These are phyloP conservation scores for Penstemon davidsonii DNA, from an alignment of 257 asterid genomes.

Conservation along the genomic window DNA sequence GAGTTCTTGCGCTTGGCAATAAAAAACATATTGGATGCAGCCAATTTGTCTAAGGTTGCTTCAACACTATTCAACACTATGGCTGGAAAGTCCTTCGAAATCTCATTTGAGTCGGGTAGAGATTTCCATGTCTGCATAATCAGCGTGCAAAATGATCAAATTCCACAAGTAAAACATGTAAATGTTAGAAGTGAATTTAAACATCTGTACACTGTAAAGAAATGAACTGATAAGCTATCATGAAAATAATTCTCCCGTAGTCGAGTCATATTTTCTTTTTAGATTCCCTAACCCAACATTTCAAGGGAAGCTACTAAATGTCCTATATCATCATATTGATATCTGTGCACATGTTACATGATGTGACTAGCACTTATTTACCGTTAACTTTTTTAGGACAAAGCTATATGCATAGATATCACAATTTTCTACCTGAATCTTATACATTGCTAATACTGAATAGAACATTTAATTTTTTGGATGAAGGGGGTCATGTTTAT, in stretches of 20 bases:
- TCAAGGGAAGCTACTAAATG: too few relatives aligned
- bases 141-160: constrained; percentile 18
- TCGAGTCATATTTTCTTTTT: too few relatives aligned
- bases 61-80: constrained; percentile 66
- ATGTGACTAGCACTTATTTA: background rate
- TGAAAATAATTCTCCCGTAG: too few relatives aligned
- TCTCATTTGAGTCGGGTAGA: constrained; percentile 89
- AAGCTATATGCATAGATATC: background rate
- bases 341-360: background rate
- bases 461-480: background rate
- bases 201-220: too few relatives aligned
- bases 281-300: too few relatives aligned
- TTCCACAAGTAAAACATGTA: constrained; percentile 1
- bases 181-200: too few relatives aligned
- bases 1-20: constrained; percentile 91
- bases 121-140: constrained; percentile 91
- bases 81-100: constrained; percentile 74
- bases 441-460: background rate
- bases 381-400: background rate
- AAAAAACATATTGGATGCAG: constrained; percentile 80
- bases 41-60: constrained; percentile 64
- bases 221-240: too few relatives aligned
- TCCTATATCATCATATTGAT: too few relatives aligned
- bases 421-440: background rate
- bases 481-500: background rate